Evolutionary conservation across 2,329 filamentous ascomycete species (phyloP), one percentile per base, ranked within the genome.

Genomic region (Exserohilum rostratum): DNA sequence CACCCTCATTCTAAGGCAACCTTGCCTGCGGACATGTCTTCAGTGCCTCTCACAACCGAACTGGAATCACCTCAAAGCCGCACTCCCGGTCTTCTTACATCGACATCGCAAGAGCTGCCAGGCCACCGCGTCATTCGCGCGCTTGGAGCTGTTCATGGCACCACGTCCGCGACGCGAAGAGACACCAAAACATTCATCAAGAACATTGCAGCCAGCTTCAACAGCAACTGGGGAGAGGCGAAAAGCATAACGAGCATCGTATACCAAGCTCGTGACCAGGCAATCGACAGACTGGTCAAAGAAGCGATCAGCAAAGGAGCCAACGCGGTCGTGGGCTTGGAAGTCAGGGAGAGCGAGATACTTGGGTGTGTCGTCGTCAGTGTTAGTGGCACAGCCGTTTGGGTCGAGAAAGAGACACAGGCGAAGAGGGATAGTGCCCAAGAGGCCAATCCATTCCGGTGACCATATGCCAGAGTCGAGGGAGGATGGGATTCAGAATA

Each of bases 151-250:
- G 68, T 70, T 6, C 70, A 73, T 33, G 70, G 71, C 38, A 66
- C 71, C 3, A 71, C 67, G 1, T 65, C 64, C n/a, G 65, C 65
- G 20, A 60, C 68, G 35, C 71, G 71, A 53, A 72, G 71, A 61
- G 69, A 71, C 38, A 69, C 66, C 3, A 73, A 73, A 39, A 58
- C 70, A 2, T 73, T 74, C 43, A 57, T 74, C 44, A 74, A 74
- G 42, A 62, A 65, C 20, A 57, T 70, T 6, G 58, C 60, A 6
- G 55, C 46, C 27, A 61, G 30, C 17, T 55, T 67, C 33, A 31
- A 48, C 15, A 65, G 64, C 30, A 65, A 56, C 12, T 70, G 66
- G 47, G 71, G 62, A 42, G 71, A 74, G 47, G 61, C 70, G 5
- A 74, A 68, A 52, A 65, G 57, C 5, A 46, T 74, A 20, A 74